Evolutionary conservation across 352 stramenopile genomes (phyloP).

Genomic region (Phytophthora tentaculata): DNA sequence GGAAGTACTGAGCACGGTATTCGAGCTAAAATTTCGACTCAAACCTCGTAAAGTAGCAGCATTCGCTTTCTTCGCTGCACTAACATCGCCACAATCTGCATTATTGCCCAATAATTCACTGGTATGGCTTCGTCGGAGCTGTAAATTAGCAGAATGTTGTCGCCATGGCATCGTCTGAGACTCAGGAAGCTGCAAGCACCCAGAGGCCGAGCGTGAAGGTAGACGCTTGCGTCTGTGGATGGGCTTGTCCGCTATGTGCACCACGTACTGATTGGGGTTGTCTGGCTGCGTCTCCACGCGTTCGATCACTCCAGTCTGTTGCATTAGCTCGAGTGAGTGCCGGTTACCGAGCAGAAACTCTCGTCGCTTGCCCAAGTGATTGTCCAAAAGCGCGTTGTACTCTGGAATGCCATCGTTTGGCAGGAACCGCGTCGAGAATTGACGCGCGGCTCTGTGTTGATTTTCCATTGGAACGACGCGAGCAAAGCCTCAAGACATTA

Average conservation of each 20-base stretch:
- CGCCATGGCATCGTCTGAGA: slow-evolving; percentile 27
- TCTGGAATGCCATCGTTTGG: slow-evolving; percentile 67
- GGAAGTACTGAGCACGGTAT: slow-evolving; percentile 17
- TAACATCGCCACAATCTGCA: not conserved
- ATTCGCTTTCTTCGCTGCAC: slow-evolving; percentile 24
- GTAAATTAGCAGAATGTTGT: slow-evolving; percentile 5
- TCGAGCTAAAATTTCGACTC: slow-evolving; percentile 25
- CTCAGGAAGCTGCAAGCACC: slow-evolving; percentile 26
- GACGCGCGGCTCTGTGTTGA: slow-evolving; percentile 18
- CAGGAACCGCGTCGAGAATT: slow-evolving; percentile 74
- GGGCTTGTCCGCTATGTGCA: slow-evolving; percentile 63
- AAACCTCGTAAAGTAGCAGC: slow-evolving; percentile 30
- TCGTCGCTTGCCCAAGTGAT: slow-evolving; percentile 61
- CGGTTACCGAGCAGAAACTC: slow-evolving; percentile 75
- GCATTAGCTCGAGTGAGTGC: slow-evolving; percentile 56
- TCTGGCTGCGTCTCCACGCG: slow-evolving; percentile 52
- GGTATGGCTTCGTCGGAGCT: not conserved
- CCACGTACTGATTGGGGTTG: slow-evolving; percentile 75
- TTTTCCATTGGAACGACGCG: slow-evolving; percentile 23
- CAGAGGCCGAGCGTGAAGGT: slow-evolving; percentile 30
- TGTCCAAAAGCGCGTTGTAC: slow-evolving; percentile 78
- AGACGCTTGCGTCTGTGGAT: slow-evolving; percentile 50
- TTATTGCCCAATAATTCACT: not conserved
- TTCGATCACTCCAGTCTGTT: slow-evolving; percentile 70
- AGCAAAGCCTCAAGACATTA: slow-evolving; percentile 20